Conservation (phyloP, 2,329 filamentous ascomycete species). For the Fusarium algeriense region DNA sequence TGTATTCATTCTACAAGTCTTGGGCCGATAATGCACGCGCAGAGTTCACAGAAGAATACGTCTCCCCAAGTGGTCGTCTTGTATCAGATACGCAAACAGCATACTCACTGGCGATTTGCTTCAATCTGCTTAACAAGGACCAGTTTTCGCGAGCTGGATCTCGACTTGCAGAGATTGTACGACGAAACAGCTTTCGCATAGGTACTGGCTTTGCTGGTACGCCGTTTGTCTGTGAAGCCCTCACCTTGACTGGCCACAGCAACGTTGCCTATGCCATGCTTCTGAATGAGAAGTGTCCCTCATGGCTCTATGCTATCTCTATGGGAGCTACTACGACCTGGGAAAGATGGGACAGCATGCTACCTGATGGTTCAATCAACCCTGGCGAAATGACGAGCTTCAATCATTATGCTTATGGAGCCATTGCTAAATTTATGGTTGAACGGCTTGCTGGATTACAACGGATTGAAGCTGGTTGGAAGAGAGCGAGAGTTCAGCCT, state of each 20-base stretch:
- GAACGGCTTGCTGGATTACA: conserved; percentile 42
- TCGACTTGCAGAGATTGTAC: conserved; percentile 34
- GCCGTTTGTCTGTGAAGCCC: conserved; percentile 48
- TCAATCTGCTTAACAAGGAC: conserved; percentile 23
- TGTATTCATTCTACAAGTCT: conserved; percentile 6
- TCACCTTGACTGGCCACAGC: conserved; percentile 27
- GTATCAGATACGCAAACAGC: conserved; percentile 44
- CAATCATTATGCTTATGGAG: conserved; percentile 58
- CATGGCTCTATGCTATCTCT: conserved; percentile 55
- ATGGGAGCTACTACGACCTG: conserved; percentile 58
- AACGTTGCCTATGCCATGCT: conserved; percentile 55
- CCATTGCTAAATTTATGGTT: conserved; percentile 55
- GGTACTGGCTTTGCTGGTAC: conserved; percentile 55
- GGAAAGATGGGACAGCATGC: conserved; percentile 58
- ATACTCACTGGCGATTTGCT: conserved; percentile 41
- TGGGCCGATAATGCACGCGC: conserved; percentile 30
- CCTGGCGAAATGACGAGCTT: conserved; percentile 57
- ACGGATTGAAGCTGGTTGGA: conserved; percentile 44
- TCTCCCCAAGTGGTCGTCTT: conserved; percentile 39
- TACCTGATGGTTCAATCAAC: conserved; percentile 55
- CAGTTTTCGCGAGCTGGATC: conserved; percentile 25
- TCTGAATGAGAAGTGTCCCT: conserved; percentile 50
- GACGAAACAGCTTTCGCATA: conserved; percentile 34
- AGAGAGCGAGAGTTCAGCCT: conserved; percentile 31
- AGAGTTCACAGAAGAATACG: conserved; percentile 38